Conservation (phyloP, 345 rosid genomes). For the Viola odorata region DNA sequence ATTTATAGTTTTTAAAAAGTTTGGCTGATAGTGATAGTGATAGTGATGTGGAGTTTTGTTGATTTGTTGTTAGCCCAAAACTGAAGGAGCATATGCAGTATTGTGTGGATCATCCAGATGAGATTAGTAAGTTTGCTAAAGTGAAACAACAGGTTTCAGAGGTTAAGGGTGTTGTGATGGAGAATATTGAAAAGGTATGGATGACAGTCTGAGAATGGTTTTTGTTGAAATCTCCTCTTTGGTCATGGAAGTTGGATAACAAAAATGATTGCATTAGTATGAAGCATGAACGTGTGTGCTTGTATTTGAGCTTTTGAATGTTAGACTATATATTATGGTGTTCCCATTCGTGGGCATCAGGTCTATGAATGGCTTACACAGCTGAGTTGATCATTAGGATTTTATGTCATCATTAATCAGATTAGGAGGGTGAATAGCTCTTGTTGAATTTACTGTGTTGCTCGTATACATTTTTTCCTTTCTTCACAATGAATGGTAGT, state of each 20-base stretch:
- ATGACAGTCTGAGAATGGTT: no score
- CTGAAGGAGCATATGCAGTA: constrained; percentile 90
- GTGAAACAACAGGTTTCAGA: constrained; percentile 95
- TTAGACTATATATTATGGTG: not conserved
- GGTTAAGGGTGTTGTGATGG: constrained; percentile 99
- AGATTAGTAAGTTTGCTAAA: constrained; percentile 89
- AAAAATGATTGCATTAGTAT: no score
- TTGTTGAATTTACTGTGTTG: no score
- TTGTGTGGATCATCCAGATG: constrained; percentile 89
- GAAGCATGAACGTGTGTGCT: not conserved
- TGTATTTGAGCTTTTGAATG: not conserved
- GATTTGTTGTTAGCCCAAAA: constrained; percentile 46
- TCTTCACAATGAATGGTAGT: no score
- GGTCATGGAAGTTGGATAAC: no score
- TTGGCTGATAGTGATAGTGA: no score
- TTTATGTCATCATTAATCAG: no score
- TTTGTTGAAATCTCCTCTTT: no score
- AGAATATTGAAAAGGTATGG: constrained; percentile 85
- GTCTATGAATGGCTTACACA: no score
- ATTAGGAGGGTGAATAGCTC: no score
- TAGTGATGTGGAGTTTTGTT: not conserved
- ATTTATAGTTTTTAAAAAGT: not conserved
- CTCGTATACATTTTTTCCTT: no score
- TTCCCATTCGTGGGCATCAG: not conserved
- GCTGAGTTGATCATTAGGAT: no score